Base-by-base conservation (phyloP, 2,329 filamentous ascomycete species). In the Aspergillus intermedius region DNA sequence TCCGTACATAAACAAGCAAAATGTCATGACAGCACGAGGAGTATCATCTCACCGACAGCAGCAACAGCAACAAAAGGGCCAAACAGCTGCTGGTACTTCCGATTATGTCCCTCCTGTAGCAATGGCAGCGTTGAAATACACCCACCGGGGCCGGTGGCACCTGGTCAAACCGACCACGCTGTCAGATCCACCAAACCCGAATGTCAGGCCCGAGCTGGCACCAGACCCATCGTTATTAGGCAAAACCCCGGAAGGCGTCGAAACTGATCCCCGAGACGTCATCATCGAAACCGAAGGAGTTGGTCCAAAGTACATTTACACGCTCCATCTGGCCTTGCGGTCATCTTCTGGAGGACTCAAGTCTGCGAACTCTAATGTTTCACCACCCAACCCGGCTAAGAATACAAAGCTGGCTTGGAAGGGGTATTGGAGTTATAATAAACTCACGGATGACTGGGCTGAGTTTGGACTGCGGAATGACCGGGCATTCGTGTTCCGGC, bases 401-500 rank as follows among this genome's bases (percentile, higher is more conserved):
- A 95, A 94, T 61, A 96, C 91, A 53, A 95, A 94, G 70, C 71
- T 98, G 45, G 73, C 76, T 0, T 98, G 93, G 91, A 86, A 86
- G 60, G 86, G 87, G 1, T 96, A 91, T 65, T 95, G 88, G 81
- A 91, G 85, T 71, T 91, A 94, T 64, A 95, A 97, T 64, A 80
- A 81, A 57, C 68, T 95, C 61, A 95, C 89, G 6, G 90, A 95
- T 65, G 91, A 96, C 68, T 93, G 88, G 87, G 88, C 78, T 3
- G 86, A 88, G 70, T 97, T 97, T 68, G 74, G 73, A 2, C 60
- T 84, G 57, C 79, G 77, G 62, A 81, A 85, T 59, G 79, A 84
- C 65, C 70, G 75, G 52, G 69, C 79, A 1, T 84, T 78, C 61
- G 81, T 80, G 51, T 85, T 81, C 71, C 78, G 77, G 56, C 65